A percentile compares a stretch with the other conserved stretches of the same genome.
Evolutionary conservation across 192 early-diverging fungal genomes (phyloP).

Genomic region (Linnemannia zychae): DNA sequence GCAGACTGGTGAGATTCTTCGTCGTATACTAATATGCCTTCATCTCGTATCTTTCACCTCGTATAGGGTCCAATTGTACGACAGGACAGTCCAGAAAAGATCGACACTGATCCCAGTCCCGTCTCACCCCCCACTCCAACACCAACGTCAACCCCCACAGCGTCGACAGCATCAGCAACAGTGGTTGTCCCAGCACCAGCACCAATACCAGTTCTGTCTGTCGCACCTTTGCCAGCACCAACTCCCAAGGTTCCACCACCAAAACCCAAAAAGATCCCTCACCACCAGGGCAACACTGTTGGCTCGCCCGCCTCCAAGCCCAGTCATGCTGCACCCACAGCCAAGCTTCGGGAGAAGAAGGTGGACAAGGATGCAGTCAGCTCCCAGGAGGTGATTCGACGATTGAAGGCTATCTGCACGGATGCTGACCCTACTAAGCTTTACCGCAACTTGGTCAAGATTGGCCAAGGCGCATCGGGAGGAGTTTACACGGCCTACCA

Average conservation of each 20-base stretch:
- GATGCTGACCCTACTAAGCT: slow-evolving; percentile 88
- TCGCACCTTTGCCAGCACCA: slow-evolving; percentile 32
- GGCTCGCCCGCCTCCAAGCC: background rate
- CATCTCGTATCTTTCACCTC: background rate
- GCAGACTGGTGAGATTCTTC: background rate
- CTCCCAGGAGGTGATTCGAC: slow-evolving; percentile 84
- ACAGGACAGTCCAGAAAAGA: slow-evolving; percentile 24
- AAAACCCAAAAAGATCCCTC: slow-evolving; percentile 45
- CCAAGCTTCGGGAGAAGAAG: slow-evolving; percentile 59
- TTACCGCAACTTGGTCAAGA: slow-evolving; percentile 89
- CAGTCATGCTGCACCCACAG: background rate
- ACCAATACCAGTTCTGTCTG: slow-evolving; percentile 23
- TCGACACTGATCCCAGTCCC: slow-evolving; percentile 26
- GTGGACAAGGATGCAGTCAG: slow-evolving; percentile 64
- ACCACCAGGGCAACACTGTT: slow-evolving; percentile 40
- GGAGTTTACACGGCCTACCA: slow-evolving; percentile 91
- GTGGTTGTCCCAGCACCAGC: slow-evolving; percentile 12
- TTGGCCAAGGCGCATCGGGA: slow-evolving; percentile 94
- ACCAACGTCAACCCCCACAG: slow-evolving; percentile 1
- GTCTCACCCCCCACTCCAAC: slow-evolving; percentile 20
- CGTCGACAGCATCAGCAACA: background rate
- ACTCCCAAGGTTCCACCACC: slow-evolving; percentile 48
- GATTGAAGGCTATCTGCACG: slow-evolving; percentile 87
- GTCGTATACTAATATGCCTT: background rate
- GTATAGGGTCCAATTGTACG: slow-evolving; percentile 20